These are phyloP conservation scores for Penicillium simplicissimum DNA, from an alignment of 495 filamentous ascomycete species.

Conservation along the genomic window DNA sequence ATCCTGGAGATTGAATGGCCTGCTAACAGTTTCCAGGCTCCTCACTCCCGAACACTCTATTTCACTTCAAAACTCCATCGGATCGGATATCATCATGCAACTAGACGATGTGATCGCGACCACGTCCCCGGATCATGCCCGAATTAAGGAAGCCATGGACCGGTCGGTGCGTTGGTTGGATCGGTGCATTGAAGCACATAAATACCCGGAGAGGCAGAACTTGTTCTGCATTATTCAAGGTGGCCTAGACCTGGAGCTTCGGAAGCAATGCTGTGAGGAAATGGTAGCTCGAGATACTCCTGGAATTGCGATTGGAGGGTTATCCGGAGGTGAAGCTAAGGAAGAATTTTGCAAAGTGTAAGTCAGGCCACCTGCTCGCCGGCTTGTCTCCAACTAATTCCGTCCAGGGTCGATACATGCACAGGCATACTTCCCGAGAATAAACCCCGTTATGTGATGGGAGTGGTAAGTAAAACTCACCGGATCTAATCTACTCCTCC, in stretches of 20 bases:
- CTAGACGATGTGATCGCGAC: constrained; percentile 96
- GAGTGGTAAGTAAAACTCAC: constrained; percentile 61
- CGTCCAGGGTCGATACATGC: constrained; percentile 75
- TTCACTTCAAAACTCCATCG: constrained; percentile 92
- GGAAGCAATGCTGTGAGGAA: constrained; percentile 77
- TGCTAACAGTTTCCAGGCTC: constrained; percentile 50
- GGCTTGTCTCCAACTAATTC: no score
- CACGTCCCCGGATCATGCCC: constrained; percentile 79
- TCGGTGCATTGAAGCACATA: constrained; percentile 89
- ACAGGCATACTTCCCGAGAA: constrained; percentile 80
- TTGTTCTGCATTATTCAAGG: constrained; percentile 99
- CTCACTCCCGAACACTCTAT: constrained; percentile 98
- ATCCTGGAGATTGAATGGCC: neutral
- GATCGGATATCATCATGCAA: constrained; percentile 99
- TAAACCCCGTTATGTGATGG: constrained; percentile 98
- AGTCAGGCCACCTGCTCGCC: no score
- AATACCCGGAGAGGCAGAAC: constrained; percentile 81
- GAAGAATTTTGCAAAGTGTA: constrained; percentile 62
- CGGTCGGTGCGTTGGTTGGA: constrained; percentile 98
- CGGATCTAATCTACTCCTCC: neutral
- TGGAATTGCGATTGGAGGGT: constrained; percentile 92
- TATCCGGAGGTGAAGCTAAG: constrained; percentile 83
- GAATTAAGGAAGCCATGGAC: constrained; percentile 94
- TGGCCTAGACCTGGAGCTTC: constrained; percentile 86
- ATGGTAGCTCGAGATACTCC: constrained; percentile 93